Evolutionary conservation across 2,329 filamentous ascomycete species (phyloP), one percentile per base, ranked within the genome.

Genomic region (Aspergillus pseudoviridinutans): DNA sequence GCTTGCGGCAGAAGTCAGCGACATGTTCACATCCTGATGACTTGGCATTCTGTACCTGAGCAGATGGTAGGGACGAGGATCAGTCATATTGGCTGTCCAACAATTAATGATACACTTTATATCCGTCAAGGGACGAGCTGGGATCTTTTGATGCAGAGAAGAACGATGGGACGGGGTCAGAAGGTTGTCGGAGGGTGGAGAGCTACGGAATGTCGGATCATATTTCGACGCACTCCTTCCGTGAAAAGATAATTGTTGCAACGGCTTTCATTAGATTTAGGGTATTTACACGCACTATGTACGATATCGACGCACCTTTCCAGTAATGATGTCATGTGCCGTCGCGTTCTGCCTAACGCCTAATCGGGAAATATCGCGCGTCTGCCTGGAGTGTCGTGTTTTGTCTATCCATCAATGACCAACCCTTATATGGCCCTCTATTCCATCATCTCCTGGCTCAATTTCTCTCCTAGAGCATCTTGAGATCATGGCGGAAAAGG

Each of bases 401-500:
- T 54, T 47, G 17, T 24, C 47, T 54, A 25, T 54, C 25, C 51
- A 27, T 25, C 22, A 28, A 4, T 24, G 27, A n/a, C 25, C 42
- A 46, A 41, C 20, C 27, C 25, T 41, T 51, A 29, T 49, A 22
- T 51, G 22, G 53, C 32, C 22, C 20, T 12, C 27, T 52, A 28
- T 55, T 17, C 35, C 47, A 28, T 44, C 32, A n/a, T 42, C 20
- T 50, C 49, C 28, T n/a, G 2, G 25, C 17, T 5, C n/a, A n/a
- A 24, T 47, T 47, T 22, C 12, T n/a, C 4, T 22, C 27, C 24
- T 41, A 6, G n/a, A 7, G 47, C n/a, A 6, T 53, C 22, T 25
- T 14, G 22, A 46, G 22, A 80, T 58, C 55, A 97, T 97, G 93
- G 89, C 92, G 10, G 87, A 90, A 61, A 99, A 99, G 74, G 91